Evolutionary conservation across 257 asterid genomes (phyloP), one percentile per base, ranked within the genome.

Genomic region (Rubia yunnanensis): DNA sequence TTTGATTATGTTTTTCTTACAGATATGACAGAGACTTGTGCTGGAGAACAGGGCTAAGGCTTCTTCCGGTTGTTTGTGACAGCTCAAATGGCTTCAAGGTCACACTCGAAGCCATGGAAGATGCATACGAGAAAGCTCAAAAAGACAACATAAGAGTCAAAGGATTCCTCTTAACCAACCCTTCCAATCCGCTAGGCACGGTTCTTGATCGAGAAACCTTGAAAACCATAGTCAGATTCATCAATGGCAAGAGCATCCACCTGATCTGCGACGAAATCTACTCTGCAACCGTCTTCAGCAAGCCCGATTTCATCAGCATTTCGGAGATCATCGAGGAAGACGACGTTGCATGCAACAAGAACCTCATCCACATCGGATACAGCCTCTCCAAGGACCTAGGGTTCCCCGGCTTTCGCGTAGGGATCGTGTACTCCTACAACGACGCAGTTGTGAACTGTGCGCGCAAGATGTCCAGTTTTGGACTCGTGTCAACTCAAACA

Each of bases 21-120:
- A 81, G 86, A 63, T 82, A 79, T 62, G 86, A 82, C 7, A 71
- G 86, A 72, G 86, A 82, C 20, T 72, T 82, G 64, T 76, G 84
- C 44, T 82, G 86, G 86, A 82, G 86, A 74, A 82, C 86, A 1
- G 84, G 84, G 3, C 84, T 79, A 13, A 66, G 76, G n/a, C 79
- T 82, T 10, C 60, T 82, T 10, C 84, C 84, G 14, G 70, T 82
- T 1, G 76, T 76, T 8, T 82, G 82, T 54, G 69, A 76, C 39
- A 82, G 84, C 65, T 76, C 86, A 53, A 82, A 79, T 70, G 74
- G 70, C 30, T 82, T 82, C 57, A 72, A 72, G 23, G 54, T 82
- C 10, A 82, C 84, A 0, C 30, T 9, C 9, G 41, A 67, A 66
- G 82, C 86, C 5, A 57, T 82, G 4, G 84, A 82, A 68, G 70